These are phyloP conservation scores for Butyriboletus pseudospeciosus DNA, from an alignment of 1,284 basidiomycete genomes.

Conservation along the genomic window DNA sequence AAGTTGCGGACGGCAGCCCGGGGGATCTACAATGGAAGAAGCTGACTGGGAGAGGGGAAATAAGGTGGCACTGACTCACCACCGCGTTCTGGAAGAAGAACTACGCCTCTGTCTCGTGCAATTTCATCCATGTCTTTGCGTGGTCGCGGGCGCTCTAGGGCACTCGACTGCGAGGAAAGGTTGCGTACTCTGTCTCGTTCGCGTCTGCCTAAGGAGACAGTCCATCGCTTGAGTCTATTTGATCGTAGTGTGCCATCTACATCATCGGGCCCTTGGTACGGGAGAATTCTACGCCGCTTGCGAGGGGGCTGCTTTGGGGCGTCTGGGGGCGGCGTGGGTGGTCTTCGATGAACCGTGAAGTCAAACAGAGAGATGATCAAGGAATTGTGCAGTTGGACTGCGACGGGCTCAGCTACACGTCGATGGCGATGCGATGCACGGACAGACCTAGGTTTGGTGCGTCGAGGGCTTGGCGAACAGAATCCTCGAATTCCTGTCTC, in stretches of 20 bases:
- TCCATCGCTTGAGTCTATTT: slow-evolving; percentile 67
- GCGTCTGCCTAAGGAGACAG: slow-evolving; percentile 61
- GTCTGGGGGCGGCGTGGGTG: slow-evolving; percentile 58
- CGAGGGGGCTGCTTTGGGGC: slow-evolving; percentile 59
- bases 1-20: slow-evolving; percentile 65
- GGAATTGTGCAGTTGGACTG: slow-evolving; percentile 76
- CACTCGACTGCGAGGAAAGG: slow-evolving; percentile 43
- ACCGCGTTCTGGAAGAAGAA: slow-evolving; percentile 58
- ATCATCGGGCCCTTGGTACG: slow-evolving; percentile 61
- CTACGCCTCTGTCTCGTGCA: slow-evolving; percentile 61
- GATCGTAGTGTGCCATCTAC: slow-evolving; percentile 57
- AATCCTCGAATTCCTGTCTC: slow-evolving; percentile 69
- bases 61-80: slow-evolving; percentile 38
- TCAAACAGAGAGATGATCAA: slow-evolving; percentile 77
- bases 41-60: background rate
- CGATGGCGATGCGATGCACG: background rate
- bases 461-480: slow-evolving; percentile 59
- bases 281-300: slow-evolving; percentile 66
- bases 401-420: slow-evolving; percentile 4
- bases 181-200: slow-evolving; percentile 66
- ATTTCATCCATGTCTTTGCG: slow-evolving; percentile 61
- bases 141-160: slow-evolving; percentile 39
- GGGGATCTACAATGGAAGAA: slow-evolving; percentile 45
- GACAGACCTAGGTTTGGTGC: slow-evolving; percentile 55
- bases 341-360: slow-evolving; percentile 63